phyloP scores from a whole-genome alignment of 169 alveolate species.

The Cryptosporidium tyzzeri region DNA sequence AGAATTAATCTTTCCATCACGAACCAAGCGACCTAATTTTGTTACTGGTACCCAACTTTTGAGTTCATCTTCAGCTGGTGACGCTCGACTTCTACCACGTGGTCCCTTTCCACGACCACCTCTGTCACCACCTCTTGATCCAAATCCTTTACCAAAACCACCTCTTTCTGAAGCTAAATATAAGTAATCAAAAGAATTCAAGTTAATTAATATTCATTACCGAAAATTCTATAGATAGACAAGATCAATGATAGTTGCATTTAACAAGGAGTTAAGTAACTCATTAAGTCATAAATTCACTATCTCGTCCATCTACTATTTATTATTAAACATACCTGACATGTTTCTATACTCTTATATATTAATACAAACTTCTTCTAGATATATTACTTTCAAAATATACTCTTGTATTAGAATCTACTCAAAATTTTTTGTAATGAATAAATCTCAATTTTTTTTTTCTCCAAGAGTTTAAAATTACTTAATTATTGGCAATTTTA shows the following conservation, averaged over 20 bases:
- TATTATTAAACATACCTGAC: conserved; percentile 60
- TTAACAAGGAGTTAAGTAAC: background rate
- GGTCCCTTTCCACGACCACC: conserved; percentile 66
- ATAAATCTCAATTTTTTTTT: conserved; percentile 11
- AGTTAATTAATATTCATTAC: background rate
- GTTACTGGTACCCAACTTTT: conserved; percentile 99
- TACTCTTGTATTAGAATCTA: conserved; percentile 8
- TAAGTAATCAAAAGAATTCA: conserved; percentile 12
- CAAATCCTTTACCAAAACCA: conserved; percentile 83
- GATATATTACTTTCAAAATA: background rate
- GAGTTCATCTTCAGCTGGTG: conserved; percentile 93
- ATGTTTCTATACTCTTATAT: conserved; percentile 33
- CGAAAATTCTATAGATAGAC: background rate
- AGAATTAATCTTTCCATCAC: conserved; percentile 95
- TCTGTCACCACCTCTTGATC: conserved; percentile 80
- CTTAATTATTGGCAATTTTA: conserved; percentile 1
- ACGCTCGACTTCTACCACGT: conserved; percentile 88
- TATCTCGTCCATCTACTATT: background rate
- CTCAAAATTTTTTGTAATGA: conserved; percentile 18
- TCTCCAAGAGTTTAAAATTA: conserved; percentile 22
- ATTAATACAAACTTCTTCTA: background rate
- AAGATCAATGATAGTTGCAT: background rate
- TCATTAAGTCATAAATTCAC: background rate
- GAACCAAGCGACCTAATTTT: conserved; percentile 98
- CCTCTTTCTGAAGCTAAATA: conserved; percentile 79